phyloP scores from a whole-genome alignment of 352 stramenopile species.

The Phytophthora niederhauseri region DNA sequence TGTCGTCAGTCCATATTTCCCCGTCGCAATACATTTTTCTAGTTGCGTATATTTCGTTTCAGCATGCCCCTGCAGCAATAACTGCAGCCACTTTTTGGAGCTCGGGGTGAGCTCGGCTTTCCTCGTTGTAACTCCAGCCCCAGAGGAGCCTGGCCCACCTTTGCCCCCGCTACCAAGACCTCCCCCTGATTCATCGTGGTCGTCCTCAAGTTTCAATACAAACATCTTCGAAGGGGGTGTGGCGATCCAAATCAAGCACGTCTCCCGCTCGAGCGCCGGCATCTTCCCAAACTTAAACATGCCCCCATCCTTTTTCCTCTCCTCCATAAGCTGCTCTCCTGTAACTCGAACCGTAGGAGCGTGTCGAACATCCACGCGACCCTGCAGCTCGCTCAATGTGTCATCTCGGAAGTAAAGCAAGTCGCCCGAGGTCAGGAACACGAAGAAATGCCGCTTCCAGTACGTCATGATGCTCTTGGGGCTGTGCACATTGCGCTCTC shows the following conservation, averaged over 20 bases:
- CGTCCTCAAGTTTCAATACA: conserved; percentile 77
- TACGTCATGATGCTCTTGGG: conserved; percentile 85
- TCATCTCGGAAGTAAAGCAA: conserved; percentile 84
- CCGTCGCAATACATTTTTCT: conserved; percentile 70
- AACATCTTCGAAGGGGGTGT: conserved; percentile 88
- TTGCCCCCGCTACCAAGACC: conserved; percentile 27
- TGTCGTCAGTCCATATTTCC: conserved; percentile 63
- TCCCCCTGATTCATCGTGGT: conserved; percentile 45
- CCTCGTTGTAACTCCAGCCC: conserved; percentile 23
- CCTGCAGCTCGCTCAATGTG: conserved; percentile 69
- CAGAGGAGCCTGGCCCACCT: conserved; percentile 30
- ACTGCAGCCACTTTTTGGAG: conserved; percentile 77
- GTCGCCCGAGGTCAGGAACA: conserved; percentile 75
- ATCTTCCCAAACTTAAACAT: conserved; percentile 80
- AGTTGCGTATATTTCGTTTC: conserved; percentile 87
- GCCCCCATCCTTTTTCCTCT: conserved; percentile 72
- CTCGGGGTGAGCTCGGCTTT: conserved; percentile 67
- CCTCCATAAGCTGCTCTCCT: conserved; percentile 72
- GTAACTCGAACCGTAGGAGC: conserved; percentile 81
- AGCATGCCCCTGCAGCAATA: conserved; percentile 76
- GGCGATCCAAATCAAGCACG: conserved; percentile 82
- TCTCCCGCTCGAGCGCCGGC: conserved; percentile 58
- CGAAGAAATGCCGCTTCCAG: conserved; percentile 86
- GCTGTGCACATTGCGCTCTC: conserved; percentile 73
- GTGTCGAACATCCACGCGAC: conserved; percentile 77